Conservation (phyloP, 345 rosid species). For the Citropsis articulata region DNA sequence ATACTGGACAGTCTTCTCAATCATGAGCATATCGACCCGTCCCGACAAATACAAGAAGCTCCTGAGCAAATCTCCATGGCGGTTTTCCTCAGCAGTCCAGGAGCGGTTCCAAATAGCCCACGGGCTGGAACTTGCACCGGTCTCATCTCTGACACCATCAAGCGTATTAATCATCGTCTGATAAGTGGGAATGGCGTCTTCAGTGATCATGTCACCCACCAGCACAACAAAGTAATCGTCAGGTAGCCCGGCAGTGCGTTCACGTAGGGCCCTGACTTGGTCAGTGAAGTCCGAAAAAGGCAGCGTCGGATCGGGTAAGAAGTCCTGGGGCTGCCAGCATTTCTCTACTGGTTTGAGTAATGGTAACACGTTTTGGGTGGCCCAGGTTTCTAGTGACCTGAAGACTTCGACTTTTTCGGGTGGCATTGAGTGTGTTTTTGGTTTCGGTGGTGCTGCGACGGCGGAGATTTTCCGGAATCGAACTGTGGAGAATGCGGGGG, state of each 20-base stretch:
- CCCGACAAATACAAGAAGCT: constrained; percentile 65
- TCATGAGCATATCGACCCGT: constrained; percentile 66
- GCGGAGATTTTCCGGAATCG: constrained; percentile 20
- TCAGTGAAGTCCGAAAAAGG: constrained; percentile 47
- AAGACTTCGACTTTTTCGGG: constrained; percentile 58
- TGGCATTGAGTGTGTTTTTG: constrained; percentile 57
- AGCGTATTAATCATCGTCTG: constrained; percentile 71
- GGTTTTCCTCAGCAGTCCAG: constrained; percentile 83
- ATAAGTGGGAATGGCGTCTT: constrained; percentile 76
- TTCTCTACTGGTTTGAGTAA: constrained; percentile 67
- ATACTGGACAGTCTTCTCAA: constrained; percentile 63
- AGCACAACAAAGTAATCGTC: constrained; percentile 75
- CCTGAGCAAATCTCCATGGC: constrained; percentile 69
- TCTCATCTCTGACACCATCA: constrained; percentile 73
- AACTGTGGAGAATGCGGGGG: constrained; percentile 9
- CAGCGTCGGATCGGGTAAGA: constrained; percentile 48
- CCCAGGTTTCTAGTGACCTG: constrained; percentile 69
- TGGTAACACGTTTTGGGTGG: constrained; percentile 42
- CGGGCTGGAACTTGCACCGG: constrained; percentile 61
- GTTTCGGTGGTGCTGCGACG: constrained; percentile 30
- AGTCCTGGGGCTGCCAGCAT: constrained; percentile 68
- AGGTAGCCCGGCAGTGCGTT: constrained; percentile 49
- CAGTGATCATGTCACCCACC: constrained; percentile 86
- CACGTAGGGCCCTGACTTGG: constrained; percentile 51
- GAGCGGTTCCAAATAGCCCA: constrained; percentile 78